phyloP scores from a whole-genome alignment of 352 stramenopile genomes.

The Pythium rhizo-oryzae region DNA sequence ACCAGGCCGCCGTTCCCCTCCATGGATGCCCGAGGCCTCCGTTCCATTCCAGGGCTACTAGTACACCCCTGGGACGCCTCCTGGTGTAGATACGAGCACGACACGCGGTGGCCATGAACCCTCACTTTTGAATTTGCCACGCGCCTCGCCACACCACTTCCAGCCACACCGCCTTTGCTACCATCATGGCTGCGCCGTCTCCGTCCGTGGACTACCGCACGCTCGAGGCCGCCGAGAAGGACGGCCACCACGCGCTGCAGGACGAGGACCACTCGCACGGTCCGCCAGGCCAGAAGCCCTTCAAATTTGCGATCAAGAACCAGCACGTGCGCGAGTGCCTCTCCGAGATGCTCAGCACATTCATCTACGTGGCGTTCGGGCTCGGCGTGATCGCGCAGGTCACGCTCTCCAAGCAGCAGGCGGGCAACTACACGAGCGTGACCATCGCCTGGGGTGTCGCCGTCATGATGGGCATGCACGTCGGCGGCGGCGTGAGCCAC shows the following conservation, averaged over 20 bases:
- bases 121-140: slow-evolving; percentile 17
- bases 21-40: too few species aligned
- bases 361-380: slow-evolving; percentile 35
- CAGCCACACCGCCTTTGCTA: slow-evolving; percentile 1
- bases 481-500: slow-evolving; percentile 36
- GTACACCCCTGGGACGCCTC: too few species aligned
- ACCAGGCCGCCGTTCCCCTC: neutral
- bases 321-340: slow-evolving; percentile 40
- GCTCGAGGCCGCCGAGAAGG: slow-evolving; percentile 30
- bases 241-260: slow-evolving; percentile 2
- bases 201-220: slow-evolving; percentile 20
- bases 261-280: neutral
- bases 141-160: neutral
- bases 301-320: slow-evolving; percentile 27
- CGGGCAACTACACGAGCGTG: slow-evolving; percentile 31
- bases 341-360: slow-evolving; percentile 43
- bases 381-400: slow-evolving; percentile 38
- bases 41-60: too few species aligned
- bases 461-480: slow-evolving; percentile 45
- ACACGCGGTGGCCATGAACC: too few species aligned
- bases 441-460: slow-evolving; percentile 46
- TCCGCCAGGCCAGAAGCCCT: slow-evolving; percentile 21
- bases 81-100: neutral
- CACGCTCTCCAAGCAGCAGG: slow-evolving; percentile 20
- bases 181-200: neutral